phyloP scores from a whole-genome alignment of 2,329 filamentous ascomycete species.

The Lasiodiplodia sp. region DNA sequence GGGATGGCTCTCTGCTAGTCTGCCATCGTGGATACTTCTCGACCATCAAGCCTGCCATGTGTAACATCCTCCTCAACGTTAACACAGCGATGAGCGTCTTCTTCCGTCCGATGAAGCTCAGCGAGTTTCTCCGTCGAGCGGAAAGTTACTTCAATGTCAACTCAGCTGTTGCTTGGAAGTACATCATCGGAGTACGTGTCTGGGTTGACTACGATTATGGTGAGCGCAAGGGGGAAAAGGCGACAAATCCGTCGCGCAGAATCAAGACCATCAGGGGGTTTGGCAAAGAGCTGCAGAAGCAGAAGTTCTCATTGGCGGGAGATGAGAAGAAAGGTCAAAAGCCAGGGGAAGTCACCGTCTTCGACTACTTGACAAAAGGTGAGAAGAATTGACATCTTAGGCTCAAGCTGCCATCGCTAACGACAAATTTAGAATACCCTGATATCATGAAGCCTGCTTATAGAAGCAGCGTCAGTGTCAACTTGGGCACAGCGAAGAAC shows the following conservation, averaged over 20 bases:
- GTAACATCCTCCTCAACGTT: background rate
- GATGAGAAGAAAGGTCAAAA: background rate
- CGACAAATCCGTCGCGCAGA: background rate
- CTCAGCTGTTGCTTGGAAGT: background rate
- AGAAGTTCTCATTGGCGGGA: background rate
- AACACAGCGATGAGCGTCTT: background rate
- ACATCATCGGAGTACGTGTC: background rate
- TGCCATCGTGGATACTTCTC: slow-evolving; percentile 6
- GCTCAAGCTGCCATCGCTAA: background rate
- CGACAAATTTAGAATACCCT: background rate
- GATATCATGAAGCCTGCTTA: background rate
- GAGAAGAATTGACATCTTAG: background rate
- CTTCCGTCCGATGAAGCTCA: background rate
- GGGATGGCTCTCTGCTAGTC: background rate
- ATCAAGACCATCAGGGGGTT: background rate
- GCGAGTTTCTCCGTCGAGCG: background rate
- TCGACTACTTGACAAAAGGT: background rate
- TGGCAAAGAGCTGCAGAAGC: background rate
- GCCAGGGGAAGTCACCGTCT: background rate
- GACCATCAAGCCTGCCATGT: slow-evolving; percentile 29
- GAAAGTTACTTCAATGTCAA: rapidly evolving
- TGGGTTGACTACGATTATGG: background rate
- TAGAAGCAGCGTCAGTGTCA: background rate
- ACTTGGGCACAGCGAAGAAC: background rate
- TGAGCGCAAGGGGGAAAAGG: rapidly evolving